Conservation (phyloP, 257 asterid species). For the Salvia splendens region DNA sequence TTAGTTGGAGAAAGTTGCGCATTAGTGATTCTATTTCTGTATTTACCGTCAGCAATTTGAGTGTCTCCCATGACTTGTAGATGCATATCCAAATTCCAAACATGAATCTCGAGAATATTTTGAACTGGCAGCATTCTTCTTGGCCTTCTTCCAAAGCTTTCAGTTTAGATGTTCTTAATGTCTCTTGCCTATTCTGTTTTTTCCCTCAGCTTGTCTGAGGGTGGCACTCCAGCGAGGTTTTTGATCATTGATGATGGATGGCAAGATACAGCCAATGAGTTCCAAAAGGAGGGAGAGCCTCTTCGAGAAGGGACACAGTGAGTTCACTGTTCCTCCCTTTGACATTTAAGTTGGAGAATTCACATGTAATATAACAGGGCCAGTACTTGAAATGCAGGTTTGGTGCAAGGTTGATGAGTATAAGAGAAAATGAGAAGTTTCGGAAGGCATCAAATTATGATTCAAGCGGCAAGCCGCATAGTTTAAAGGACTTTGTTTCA, state of each 20-base stretch:
- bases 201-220: constrained; percentile 45
- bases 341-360: constrained; percentile 2
- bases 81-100: constrained; percentile 11
- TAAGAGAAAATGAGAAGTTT: constrained; percentile 57
- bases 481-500: constrained; percentile 49
- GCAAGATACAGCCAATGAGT: constrained; percentile 53
- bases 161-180: background rate
- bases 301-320: constrained; percentile 47
- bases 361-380: background rate
- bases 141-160: background rate
- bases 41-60: background rate
- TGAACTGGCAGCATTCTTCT: background rate
- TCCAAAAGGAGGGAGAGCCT: constrained; percentile 50
- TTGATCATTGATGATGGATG: constrained; percentile 54
- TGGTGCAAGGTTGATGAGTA: constrained; percentile 56
- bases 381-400: constrained; percentile 45
- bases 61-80: constrained; percentile 6
- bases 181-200: constrained; percentile 8
- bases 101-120: constrained; percentile 2
- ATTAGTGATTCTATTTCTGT: background rate
- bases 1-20: background rate
- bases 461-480: constrained; percentile 37
- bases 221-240: constrained; percentile 51
- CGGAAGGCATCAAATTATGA: constrained; percentile 35
- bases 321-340: constrained; percentile 23